A percentile compares a stretch with the other conserved stretches of the same genome.
Evolutionary conservation across 1,284 basidiomycete genomes (phyloP).

Genomic region (Vanrija sp.): DNA sequence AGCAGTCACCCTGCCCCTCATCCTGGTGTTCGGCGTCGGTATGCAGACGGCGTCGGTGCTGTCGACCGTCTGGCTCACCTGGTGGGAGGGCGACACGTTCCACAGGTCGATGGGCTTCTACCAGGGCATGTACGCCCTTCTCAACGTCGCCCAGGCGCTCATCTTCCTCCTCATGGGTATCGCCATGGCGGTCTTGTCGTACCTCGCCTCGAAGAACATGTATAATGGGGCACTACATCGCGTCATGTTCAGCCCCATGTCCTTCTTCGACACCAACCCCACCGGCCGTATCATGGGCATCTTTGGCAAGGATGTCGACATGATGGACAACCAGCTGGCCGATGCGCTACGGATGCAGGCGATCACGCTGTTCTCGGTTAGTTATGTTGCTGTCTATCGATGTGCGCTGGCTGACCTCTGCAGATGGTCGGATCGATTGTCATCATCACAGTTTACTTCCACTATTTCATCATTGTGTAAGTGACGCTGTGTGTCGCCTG

Average conservation of each 20-base stretch:
- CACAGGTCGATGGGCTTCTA: constrained; percentile 55
- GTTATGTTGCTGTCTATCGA: constrained; percentile 3
- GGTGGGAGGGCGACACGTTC: constrained; percentile 61
- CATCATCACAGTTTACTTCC: constrained; percentile 65
- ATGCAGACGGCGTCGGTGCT: constrained; percentile 47
- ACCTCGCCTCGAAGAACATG: constrained; percentile 59
- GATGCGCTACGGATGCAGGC: constrained; percentile 61
- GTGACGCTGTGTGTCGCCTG: constrained; percentile 1
- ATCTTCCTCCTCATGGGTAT: constrained; percentile 63
- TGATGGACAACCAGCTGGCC: constrained; percentile 64
- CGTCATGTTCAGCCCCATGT: constrained; percentile 65
- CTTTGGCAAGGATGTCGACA: constrained; percentile 62
- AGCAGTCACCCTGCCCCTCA: constrained; percentile 57
- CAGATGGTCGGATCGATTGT: constrained; percentile 56
- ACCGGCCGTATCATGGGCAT: constrained; percentile 62
- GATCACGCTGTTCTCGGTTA: constrained; percentile 32
- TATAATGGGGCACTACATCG: constrained; percentile 58
- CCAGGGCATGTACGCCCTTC: constrained; percentile 65
- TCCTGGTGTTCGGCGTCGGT: constrained; percentile 57
- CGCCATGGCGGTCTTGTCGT: constrained; percentile 58
- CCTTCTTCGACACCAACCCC: constrained; percentile 66
- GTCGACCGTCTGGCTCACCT: constrained; percentile 56
- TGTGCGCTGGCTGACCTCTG: constrained; percentile 35
- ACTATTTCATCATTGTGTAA: constrained; percentile 58
- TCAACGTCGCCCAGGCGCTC: constrained; percentile 55